A percentile compares a stretch with the other conserved stretches of the same genome.
Conservation (phyloP, 108 stramenopile genomes). For the Nannochloropsis gaditana region DNA sequence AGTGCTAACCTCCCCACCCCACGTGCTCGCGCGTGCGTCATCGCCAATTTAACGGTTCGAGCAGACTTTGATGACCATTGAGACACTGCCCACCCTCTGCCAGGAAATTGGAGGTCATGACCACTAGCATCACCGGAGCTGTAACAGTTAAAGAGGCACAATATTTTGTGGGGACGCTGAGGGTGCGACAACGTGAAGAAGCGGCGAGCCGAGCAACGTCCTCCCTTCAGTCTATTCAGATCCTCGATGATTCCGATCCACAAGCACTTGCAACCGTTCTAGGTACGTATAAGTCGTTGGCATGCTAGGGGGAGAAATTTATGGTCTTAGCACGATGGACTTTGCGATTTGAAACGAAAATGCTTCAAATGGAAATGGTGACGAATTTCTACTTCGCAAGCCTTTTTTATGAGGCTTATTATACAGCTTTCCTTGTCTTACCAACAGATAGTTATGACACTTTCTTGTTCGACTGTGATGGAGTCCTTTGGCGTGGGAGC, state of each 20-base stretch:
- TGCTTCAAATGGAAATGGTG: too few species aligned
- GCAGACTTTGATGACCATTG: too few species aligned
- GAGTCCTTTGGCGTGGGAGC: constrained; percentile 68
- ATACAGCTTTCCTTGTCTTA: background rate
- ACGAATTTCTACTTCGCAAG: background rate
- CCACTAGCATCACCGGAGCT: background rate
- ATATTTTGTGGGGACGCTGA: background rate
- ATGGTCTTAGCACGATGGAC: too few species aligned
- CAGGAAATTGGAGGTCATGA: too few species aligned
- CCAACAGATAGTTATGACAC: constrained; percentile 1
- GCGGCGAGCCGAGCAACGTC: background rate
- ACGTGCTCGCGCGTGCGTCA: too few species aligned
- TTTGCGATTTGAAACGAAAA: too few species aligned
- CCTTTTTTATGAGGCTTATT: background rate
- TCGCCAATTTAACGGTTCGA: too few species aligned
- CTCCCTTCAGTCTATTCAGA: background rate
- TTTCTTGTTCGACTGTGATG: constrained; percentile 77
- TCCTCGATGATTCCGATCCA: background rate
- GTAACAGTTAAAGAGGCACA: background rate
- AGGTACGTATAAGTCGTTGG: background rate
- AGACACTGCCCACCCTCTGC: too few species aligned
- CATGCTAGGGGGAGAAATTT: background rate
- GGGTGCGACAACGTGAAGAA: constrained; percentile 7
- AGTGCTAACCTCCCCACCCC: too few species aligned
- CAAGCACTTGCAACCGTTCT: background rate